These are phyloP conservation scores for Suhomyces bribrorum DNA, from an alignment of 1,139 yeast genomes.

Conservation along the genomic window DNA sequence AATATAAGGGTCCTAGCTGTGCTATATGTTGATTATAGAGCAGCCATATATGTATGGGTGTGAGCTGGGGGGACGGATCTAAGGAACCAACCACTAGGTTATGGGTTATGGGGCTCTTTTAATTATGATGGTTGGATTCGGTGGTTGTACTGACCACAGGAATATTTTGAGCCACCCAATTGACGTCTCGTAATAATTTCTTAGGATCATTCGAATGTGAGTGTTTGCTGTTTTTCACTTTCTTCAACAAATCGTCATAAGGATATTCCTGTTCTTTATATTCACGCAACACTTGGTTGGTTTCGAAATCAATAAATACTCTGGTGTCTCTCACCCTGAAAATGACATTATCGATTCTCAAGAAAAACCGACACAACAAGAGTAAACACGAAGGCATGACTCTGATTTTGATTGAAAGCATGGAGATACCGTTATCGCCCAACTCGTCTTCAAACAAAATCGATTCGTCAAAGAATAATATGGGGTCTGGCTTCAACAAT, in stretches of 20 bases:
- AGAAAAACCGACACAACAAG: conserved; percentile 71
- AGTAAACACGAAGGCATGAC: conserved; percentile 86
- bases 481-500: conserved; percentile 77
- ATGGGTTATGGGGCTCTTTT: background rate
- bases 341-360: conserved; percentile 87
- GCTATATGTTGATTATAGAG: too few species aligned
- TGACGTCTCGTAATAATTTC: conserved; percentile 70
- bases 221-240: conserved; percentile 36
- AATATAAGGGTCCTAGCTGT: too few species aligned
- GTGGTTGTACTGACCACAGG: conserved; percentile 38
- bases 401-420: conserved; percentile 74
- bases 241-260: conserved; percentile 56
- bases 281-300: conserved; percentile 68
- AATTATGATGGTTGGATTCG: conserved; percentile 14
- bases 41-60: too few species aligned
- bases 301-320: conserved; percentile 73
- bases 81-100: background rate
- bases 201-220: conserved; percentile 64
- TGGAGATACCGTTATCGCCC: conserved; percentile 92
- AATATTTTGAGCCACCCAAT: conserved; percentile 72
- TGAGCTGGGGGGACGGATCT: background rate
- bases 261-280: conserved; percentile 71
- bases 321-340: conserved; percentile 85
- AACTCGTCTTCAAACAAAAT: conserved; percentile 90
- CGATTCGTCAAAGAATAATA: conserved; percentile 84